Percentiles rank a stretch among this genome's conserved stretches.
phyloP scores from a whole-genome alignment of 352 stramenopile genomes.

The Saprolegnia parasitica region DNA sequence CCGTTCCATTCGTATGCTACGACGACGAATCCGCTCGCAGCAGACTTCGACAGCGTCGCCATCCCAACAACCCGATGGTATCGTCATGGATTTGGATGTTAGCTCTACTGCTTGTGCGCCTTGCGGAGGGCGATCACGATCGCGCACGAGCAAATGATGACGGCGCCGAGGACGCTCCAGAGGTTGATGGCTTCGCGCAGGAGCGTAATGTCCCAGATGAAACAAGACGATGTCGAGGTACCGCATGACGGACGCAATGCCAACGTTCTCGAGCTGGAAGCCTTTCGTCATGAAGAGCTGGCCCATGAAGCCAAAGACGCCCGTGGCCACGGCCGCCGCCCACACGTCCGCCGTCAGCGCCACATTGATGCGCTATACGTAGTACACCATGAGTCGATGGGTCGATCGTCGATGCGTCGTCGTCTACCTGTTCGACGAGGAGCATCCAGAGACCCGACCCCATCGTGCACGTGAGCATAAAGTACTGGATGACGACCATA shows the following conservation, averaged over 20 bases:
- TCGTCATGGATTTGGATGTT: not conserved
- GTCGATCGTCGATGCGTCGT: too few species aligned
- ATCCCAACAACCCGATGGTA: too few species aligned
- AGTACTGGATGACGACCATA: slow-evolving; percentile 73
- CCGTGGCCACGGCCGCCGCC: slow-evolving; percentile 46
- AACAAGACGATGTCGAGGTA: slow-evolving; percentile 84
- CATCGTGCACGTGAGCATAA: slow-evolving; percentile 58
- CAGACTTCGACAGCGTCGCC: too few species aligned
- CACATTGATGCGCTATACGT: slow-evolving; percentile 31
- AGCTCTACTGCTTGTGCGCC: slow-evolving; percentile 1
- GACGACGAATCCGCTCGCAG: too few species aligned
- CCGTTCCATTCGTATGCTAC: too few species aligned
- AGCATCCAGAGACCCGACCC: slow-evolving; percentile 49
- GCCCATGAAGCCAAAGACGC: slow-evolving; percentile 61
- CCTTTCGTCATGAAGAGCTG: slow-evolving; percentile 71
- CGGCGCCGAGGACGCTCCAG: slow-evolving; percentile 44
- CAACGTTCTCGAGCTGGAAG: slow-evolving; percentile 80
- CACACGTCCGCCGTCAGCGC: slow-evolving; percentile 37
- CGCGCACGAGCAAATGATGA: slow-evolving; percentile 46
- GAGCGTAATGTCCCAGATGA: slow-evolving; percentile 67
- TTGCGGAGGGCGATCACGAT: slow-evolving; percentile 63
- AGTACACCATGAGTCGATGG: not conserved
- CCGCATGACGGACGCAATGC: slow-evolving; percentile 77
- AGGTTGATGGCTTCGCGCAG: slow-evolving; percentile 59
- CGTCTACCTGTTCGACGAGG: slow-evolving; percentile 40